A percentile compares a stretch with the other conserved stretches of the same genome.
phyloP scores from a whole-genome alignment of 139 green algal species.

The Micractinium sp. region DNA sequence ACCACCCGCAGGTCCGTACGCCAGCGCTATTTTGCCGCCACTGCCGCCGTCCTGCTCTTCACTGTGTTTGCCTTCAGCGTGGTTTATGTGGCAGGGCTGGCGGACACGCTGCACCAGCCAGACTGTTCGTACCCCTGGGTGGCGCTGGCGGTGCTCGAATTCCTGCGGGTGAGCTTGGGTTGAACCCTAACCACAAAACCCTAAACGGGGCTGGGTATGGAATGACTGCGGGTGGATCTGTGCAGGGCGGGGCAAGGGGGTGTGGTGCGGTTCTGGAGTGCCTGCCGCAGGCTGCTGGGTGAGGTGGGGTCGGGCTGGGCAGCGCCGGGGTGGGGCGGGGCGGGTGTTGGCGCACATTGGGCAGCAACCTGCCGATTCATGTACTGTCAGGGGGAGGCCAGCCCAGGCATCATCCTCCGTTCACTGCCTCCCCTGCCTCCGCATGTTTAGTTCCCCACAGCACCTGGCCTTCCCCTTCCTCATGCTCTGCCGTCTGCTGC shows the following conservation, averaged over 20 bases:
- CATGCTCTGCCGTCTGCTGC: neutral
- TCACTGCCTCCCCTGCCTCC: too few species aligned
- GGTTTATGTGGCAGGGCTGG: neutral
- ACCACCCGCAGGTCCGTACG: neutral
- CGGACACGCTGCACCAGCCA: neutral
- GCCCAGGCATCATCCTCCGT: too few species aligned
- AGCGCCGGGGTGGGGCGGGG: too few species aligned
- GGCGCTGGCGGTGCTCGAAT: neutral
- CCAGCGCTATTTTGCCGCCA: neutral
- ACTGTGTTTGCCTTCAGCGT: neutral
- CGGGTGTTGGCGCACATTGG: neutral
- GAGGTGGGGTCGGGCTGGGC: neutral
- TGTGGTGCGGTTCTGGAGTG: neutral
- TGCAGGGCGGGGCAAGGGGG: too few species aligned
- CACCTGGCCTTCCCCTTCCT: neutral
- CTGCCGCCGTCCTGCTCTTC: neutral
- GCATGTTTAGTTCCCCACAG: too few species aligned
- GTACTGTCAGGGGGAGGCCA: neutral
- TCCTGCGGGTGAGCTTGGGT: neutral
- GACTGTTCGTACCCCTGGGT: constrained; percentile 13
- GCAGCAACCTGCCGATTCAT: neutral
- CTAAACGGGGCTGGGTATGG: neutral
- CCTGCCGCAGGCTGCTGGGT: neutral
- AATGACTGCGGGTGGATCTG: neutral
- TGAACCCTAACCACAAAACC: too few species aligned